Percentiles rank a stretch among this genome's conserved stretches.
phyloP scores from a whole-genome alignment of 768 basidiomycete species.

The Pleurotus eryngii region DNA sequence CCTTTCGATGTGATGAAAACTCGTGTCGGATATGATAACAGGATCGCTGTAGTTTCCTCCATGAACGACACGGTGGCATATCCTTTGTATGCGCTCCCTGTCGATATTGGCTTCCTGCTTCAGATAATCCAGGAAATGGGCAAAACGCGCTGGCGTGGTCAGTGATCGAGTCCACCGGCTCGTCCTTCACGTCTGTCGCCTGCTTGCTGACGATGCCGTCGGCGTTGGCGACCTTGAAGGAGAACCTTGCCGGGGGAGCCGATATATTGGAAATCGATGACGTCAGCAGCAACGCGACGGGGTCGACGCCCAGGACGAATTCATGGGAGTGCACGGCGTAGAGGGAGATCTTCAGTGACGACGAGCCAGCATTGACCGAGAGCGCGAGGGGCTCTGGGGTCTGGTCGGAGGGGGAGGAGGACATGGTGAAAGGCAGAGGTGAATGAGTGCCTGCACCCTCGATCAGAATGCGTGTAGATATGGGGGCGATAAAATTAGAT shows the following conservation, averaged over 20 bases:
- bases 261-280: constrained; percentile 58
- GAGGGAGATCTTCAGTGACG: constrained; percentile 81
- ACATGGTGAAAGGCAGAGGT: neutral
- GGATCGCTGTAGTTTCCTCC: constrained; percentile 78
- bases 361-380: constrained; percentile 78
- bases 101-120: constrained; percentile 40
- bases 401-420: neutral
- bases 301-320: constrained; percentile 16
- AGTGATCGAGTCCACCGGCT: constrained; percentile 33
- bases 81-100: constrained; percentile 39
- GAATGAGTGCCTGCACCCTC: too few species aligned
- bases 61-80: constrained; percentile 85
- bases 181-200: constrained; percentile 36
- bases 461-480: too few species aligned
- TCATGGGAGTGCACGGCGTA: constrained; percentile 34
- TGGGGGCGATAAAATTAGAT: too few species aligned
- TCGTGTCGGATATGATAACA: constrained; percentile 61
- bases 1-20: constrained; percentile 68
- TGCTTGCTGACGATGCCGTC: constrained; percentile 7
- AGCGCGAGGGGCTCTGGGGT: constrained; percentile 42
- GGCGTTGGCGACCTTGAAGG: constrained; percentile 30
- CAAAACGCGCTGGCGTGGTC: constrained; percentile 68
- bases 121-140: constrained; percentile 52
- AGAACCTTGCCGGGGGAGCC: constrained; percentile 49
- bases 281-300: constrained; percentile 42